Conservation (phyloP, 164 flowering plant species). For the Amborella trichopoda region DNA sequence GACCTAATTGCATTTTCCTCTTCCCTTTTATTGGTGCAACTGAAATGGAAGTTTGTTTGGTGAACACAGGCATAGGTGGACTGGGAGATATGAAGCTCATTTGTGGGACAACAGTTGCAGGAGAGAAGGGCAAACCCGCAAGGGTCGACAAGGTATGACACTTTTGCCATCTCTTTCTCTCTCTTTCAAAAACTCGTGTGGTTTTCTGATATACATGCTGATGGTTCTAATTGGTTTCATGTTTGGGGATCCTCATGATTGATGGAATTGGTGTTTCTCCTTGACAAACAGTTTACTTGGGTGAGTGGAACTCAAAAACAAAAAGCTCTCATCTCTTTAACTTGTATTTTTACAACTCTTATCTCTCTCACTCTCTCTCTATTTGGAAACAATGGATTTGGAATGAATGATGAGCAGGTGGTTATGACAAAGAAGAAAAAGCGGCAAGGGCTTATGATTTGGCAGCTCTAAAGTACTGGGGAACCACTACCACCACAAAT, state of each 20-base stretch:
- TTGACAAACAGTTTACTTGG: background rate
- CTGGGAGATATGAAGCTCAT: slow-evolving; percentile 97
- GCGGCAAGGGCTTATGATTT: slow-evolving; percentile 94
- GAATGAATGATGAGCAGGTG: slow-evolving; percentile 30
- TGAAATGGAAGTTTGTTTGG: no score
- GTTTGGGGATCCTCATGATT: no score
- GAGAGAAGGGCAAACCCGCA: slow-evolving; percentile 94
- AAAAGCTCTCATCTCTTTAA: background rate
- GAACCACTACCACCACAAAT: slow-evolving; percentile 78
- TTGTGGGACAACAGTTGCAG: slow-evolving; percentile 95
- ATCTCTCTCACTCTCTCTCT: background rate
- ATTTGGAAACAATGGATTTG: background rate
- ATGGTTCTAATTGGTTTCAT: background rate
- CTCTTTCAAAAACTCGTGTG: background rate
- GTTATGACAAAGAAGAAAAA: slow-evolving; percentile 96
- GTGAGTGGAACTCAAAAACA: background rate
- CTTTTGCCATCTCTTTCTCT: background rate
- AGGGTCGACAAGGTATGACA: slow-evolving; percentile 89
- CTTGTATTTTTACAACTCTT: background rate
- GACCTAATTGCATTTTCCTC: no score
- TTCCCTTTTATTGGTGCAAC: background rate
- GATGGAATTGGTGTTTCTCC: background rate
- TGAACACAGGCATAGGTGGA: slow-evolving; percentile 81
- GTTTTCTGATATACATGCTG: background rate
- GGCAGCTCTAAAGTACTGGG: slow-evolving; percentile 96